These are phyloP conservation scores for Pseudogymnoascus sp. DNA, from an alignment of 2,329 filamentous ascomycete genomes.

Conservation along the genomic window DNA sequence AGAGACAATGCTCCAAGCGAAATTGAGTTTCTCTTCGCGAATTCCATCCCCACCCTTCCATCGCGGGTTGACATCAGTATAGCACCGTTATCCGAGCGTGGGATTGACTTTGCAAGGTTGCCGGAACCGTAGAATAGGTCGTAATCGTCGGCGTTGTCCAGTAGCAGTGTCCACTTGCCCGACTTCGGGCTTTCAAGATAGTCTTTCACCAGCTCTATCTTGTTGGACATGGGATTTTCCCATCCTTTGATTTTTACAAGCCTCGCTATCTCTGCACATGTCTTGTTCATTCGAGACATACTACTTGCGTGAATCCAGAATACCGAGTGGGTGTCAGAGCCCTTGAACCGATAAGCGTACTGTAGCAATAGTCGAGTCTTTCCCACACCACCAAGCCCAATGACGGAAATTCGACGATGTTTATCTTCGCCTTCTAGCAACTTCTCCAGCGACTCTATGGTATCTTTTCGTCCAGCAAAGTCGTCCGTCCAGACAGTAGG, in stretches of 20 bases:
- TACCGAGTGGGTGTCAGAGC: slow-evolving; percentile 31
- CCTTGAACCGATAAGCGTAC: slow-evolving; percentile 33
- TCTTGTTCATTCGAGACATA: slow-evolving; percentile 33
- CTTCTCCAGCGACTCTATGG: neutral
- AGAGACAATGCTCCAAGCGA: slow-evolving; percentile 19
- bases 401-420: slow-evolving; percentile 21
- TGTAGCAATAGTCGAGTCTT: slow-evolving; percentile 37
- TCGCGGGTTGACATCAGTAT: slow-evolving; percentile 29
- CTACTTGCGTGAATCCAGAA: slow-evolving; percentile 39
- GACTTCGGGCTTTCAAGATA: slow-evolving; percentile 16
- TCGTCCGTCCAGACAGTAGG: neutral
- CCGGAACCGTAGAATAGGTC: slow-evolving; percentile 24
- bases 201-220: slow-evolving; percentile 12
- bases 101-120: slow-evolving; percentile 26
- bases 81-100: slow-evolving; percentile 24
- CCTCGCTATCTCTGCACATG: slow-evolving; percentile 30
- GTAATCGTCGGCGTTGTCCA: slow-evolving; percentile 38
- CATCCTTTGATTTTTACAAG: slow-evolving; percentile 23
- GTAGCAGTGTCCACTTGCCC: slow-evolving; percentile 34
- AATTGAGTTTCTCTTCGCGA: slow-evolving; percentile 18
- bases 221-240: slow-evolving; percentile 15
- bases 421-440: neutral
- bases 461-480: neutral
- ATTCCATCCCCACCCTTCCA: neutral
- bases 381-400: slow-evolving; percentile 35